Base-by-base conservation (phyloP, 2,329 filamentous ascomycete genomes). In the Monosporascus ibericus region DNA sequence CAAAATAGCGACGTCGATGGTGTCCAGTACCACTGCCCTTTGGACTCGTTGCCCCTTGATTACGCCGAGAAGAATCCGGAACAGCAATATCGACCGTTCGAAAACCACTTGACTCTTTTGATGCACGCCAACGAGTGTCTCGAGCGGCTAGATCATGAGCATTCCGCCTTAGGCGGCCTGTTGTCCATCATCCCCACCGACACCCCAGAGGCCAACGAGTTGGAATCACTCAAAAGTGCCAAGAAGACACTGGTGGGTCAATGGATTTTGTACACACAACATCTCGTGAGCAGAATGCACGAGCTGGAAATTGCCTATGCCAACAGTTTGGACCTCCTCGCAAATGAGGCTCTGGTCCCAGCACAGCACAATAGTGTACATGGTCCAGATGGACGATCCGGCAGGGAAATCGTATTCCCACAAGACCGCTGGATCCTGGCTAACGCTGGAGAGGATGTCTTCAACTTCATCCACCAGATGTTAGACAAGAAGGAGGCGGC, bases 81-180 rank as follows among this genome's bases (percentile, higher is more conserved):
- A 30, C 51, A 55, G 46, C 48, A 54, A 39, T 59, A 52, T 9
- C 64, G 60, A 39, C 76, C 74, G 3, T 79, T 74, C 52, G 69
- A 71, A 48, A 73, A 68, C 50, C 77, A 81, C 56, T 69, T 75
- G 55, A 72, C 71, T 34, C 72, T 84, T 17, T 67, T 81, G 27
- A 71, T 74, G 68, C 81, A 84, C 62, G 80, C 81, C 54, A 84
- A 84, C 60, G 73, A 77, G 53, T 78, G 80, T 48, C 75, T 85
- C 6, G 80, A 84, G 67, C 70, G 78, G 2, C 73, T 85, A 6
- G 81, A 85, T 57, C 79, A 84, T 60, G 80, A 84, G 63, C 80
- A 77, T 59, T 72, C 73, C 44, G 70, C 74, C 25, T 76, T 78
- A 37, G 81, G 81, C 17, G 81, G 81, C 2, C 66, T 85, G 18